Conservation (phyloP, 148 eudicot genomes). For the Salicornia ramosissima region DNA sequence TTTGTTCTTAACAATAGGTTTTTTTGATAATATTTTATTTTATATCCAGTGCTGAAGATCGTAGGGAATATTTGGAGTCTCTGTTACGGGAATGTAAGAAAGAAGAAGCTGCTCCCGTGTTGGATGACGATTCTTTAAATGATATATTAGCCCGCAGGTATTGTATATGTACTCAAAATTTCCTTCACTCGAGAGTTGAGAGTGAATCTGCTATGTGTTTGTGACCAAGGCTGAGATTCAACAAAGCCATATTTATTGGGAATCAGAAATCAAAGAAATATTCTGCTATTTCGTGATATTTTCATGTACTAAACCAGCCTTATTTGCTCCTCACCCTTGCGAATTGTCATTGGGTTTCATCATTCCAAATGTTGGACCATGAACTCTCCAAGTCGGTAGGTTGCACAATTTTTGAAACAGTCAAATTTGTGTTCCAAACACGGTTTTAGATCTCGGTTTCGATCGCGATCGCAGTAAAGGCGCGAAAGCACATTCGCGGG, state of each 20-base stretch:
- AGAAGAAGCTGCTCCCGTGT: conserved; percentile 96
- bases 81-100: conserved; percentile 90
- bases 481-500: too few species aligned
- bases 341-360: too few species aligned
- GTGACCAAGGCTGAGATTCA: neutral
- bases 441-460: too few species aligned
- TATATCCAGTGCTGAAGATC: conserved; percentile 88
- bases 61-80: conserved; percentile 94
- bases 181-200: neutral
- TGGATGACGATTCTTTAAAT: conserved; percentile 88
- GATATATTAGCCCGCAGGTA: conserved; percentile 95
- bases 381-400: too few species aligned
- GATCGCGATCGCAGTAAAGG: too few species aligned
- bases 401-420: too few species aligned
- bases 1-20: neutral
- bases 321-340: too few species aligned
- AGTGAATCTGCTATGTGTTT: neutral
- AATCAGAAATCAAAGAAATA: neutral
- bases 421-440: too few species aligned
- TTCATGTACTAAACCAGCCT: too few species aligned
- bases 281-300: too few species aligned
- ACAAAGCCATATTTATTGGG: neutral
- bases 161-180: neutral
- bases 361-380: too few species aligned
- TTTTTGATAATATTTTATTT: conserved; percentile 10